These are phyloP conservation scores for Triticum monococcum DNA, from an alignment of 176 grass and related monocot genomes.

Conservation along the genomic window DNA sequence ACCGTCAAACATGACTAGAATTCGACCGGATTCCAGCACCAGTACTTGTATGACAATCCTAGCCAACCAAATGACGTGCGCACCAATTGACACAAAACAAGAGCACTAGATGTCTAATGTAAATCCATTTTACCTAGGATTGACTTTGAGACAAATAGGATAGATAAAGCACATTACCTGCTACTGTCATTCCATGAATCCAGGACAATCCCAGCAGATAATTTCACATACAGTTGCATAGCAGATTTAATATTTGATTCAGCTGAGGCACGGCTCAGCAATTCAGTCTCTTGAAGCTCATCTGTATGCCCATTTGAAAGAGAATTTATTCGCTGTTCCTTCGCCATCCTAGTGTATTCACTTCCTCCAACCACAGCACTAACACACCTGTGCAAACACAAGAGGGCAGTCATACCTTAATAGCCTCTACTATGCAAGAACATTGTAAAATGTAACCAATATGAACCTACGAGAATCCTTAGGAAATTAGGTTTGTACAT, in stretches of 20 bases:
- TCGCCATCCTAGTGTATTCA: constrained; percentile 81
- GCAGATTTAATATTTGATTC: constrained; percentile 94
- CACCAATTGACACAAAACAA: not conserved
- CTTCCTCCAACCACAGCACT: constrained; percentile 87
- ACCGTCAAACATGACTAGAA: not conserved
- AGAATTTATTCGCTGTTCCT: constrained; percentile 69
- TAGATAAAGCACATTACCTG: constrained; percentile 49
- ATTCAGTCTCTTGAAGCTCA: constrained; percentile 69
- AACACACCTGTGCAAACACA: constrained; percentile 60
- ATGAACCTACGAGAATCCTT: constrained; percentile 10
- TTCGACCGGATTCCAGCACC: not conserved
- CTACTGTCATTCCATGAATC: constrained; percentile 90
- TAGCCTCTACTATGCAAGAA: not conserved
- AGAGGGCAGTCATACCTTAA: constrained; percentile 13
- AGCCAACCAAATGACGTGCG: not conserved
- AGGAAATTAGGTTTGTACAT: constrained; percentile 2
- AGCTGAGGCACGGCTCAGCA: constrained; percentile 61
- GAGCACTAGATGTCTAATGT: not conserved
- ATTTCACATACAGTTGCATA: constrained; percentile 88
- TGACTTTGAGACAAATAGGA: not conserved
- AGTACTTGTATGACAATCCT: not conserved
- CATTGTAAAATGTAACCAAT: not conserved
- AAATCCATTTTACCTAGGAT: not conserved
- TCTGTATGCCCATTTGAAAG: constrained; percentile 77
- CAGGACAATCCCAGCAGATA: constrained; percentile 79